Base-by-base conservation (phyloP, 768 basidiomycete species). In the Trametes punicea region DNA sequence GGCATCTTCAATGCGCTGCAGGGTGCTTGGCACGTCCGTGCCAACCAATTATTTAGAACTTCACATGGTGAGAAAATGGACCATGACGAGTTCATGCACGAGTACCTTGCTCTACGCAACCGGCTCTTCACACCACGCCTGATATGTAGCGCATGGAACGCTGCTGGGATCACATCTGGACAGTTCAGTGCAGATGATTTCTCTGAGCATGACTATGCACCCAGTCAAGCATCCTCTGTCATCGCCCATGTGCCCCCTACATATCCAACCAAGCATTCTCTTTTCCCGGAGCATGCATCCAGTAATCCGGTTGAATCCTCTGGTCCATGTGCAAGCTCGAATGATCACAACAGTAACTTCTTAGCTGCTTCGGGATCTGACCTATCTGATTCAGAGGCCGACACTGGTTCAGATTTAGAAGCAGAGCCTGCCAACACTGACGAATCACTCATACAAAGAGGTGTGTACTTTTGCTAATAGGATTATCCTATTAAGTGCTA, bases 1-100 rank as follows among this genome's bases (percentile, higher is more conserved):
- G 71, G 70, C 3, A 67, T 71, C 30, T 79, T 77, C 61, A 70
- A 63, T 0, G 71, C 70, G 0, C 38, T 75, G 1, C 54, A 67
- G 41, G 16, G n/a, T 1, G 46, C 39, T 26, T 78, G 74, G 73
- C 15, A n/a, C 13, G 39, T 38, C 6, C 48, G 33, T 13, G 38
- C 34, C 48, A 39, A 49, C 26, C 6, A 38, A 9, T 38, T 26
- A 21, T 49, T 26, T 16, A 39, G 15, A 6, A 36, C 30, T 3
- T 26, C 51, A 1, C 4, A 23, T 21, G 42, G 33, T 2, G 8
- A 45, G 5, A 42, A 44, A 6, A 44, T 53, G 41, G 11, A 23
- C 2, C 26, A 26, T 6, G 25, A 10, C n/a, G 31, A 45, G 20
- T 34, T 53, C 42, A 34, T 53, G 3, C 44, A 16, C 20, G 20